A percentile compares a stretch with the other conserved stretches of the same genome.
Evolutionary conservation across 192 early-diverging fungal genomes (phyloP).

Genomic region (Dissophora globulifera): DNA sequence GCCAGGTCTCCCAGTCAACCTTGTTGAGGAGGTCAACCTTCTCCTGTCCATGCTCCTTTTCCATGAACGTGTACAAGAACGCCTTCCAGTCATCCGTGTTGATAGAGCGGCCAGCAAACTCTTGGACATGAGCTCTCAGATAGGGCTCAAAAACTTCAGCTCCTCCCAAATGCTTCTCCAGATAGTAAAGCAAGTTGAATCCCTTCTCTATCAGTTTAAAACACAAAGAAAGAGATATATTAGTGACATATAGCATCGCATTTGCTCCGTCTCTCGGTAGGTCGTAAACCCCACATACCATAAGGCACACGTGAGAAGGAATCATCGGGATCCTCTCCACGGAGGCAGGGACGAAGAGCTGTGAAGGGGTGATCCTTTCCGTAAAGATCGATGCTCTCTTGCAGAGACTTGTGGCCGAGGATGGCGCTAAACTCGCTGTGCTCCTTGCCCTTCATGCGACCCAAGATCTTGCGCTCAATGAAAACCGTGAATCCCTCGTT

Average conservation of each 20-base stretch:
- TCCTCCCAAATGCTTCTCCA: slow-evolving; percentile 86
- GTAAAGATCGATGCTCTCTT: slow-evolving; percentile 75
- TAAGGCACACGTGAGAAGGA: slow-evolving; percentile 86
- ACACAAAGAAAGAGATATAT: neutral
- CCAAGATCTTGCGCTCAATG: slow-evolving; percentile 91
- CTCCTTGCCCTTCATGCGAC: slow-evolving; percentile 81
- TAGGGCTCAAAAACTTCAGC: slow-evolving; percentile 86
- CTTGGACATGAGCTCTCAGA: slow-evolving; percentile 80
- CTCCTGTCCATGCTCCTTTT: slow-evolving; percentile 62
- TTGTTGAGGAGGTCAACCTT: slow-evolving; percentile 76
- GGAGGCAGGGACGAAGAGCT: slow-evolving; percentile 77
- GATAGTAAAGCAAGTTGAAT: slow-evolving; percentile 91
- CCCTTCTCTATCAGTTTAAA: slow-evolving; percentile 79
- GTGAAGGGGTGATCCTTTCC: slow-evolving; percentile 74
- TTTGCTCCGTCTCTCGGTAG: no score
- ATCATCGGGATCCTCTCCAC: slow-evolving; percentile 84
- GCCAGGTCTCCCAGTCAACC: slow-evolving; percentile 93
- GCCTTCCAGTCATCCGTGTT: slow-evolving; percentile 89
- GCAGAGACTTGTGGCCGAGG: slow-evolving; percentile 80
- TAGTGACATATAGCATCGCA: no score
- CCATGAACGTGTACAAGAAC: slow-evolving; percentile 83
- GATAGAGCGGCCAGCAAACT: slow-evolving; percentile 89
- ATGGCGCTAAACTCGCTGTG: slow-evolving; percentile 88
- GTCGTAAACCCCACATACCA: slow-evolving; percentile 55
- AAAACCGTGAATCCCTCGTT: slow-evolving; percentile 98